A percentile compares a stretch with the other conserved stretches of the same genome.
Conservation (phyloP, 352 stramenopile genomes). For the Pythium biforme region DNA sequence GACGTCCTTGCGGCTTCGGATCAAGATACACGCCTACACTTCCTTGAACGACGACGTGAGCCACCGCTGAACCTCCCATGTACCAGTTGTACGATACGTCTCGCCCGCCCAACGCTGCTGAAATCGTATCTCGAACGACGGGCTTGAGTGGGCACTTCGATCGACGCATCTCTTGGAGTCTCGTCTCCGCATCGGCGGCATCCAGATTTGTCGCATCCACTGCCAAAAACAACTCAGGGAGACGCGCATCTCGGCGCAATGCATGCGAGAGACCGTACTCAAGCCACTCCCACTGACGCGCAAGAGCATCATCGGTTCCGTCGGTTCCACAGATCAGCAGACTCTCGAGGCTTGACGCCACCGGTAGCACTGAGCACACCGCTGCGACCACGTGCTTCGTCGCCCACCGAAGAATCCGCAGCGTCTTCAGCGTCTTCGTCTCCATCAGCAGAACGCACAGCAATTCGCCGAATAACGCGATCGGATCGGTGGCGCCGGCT, state of each 20-base stretch:
- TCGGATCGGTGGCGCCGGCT: background rate
- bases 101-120: too few relatives aligned
- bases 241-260: background rate
- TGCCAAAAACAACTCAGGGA: background rate
- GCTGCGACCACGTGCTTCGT: background rate
- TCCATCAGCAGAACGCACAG: background rate
- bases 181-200: background rate
- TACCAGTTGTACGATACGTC: too few relatives aligned
- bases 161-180: background rate
- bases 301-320: background rate
- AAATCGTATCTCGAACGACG: background rate
- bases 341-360: background rate
- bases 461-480: background rate
- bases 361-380: background rate
- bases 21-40: background rate
- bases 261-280: constrained; percentile 7
- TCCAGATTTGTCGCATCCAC: background rate
- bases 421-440: background rate
- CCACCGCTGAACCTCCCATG: too few relatives aligned
- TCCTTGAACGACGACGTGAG: too few relatives aligned
- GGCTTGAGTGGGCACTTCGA: background rate
- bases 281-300: background rate
- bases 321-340: background rate
- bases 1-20: background rate
- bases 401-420: background rate